A percentile compares a stretch with the other conserved stretches of the same genome.
Evolutionary conservation across 306 rosid species (phyloP).

Genomic region (Rosa lucieae): DNA sequence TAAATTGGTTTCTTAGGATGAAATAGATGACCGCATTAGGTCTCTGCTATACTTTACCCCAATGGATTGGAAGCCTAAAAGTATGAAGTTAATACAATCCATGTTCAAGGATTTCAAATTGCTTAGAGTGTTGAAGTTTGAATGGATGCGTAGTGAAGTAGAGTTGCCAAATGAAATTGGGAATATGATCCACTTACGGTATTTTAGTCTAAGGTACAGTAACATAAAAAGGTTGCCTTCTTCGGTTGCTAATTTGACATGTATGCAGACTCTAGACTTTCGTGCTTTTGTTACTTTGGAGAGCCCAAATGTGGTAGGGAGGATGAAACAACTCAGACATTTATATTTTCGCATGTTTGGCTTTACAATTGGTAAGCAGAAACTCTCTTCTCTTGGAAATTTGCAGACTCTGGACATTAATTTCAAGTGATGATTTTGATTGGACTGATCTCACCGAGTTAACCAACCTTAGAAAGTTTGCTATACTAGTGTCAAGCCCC

Average conservation of each 20-base stretch:
- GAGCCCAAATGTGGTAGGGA: constrained; percentile 30
- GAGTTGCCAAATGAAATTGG: constrained; percentile 37
- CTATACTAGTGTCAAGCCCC: background rate
- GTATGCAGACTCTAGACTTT: constrained; percentile 41
- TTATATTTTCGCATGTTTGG: constrained; percentile 38
- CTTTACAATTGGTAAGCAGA: constrained; percentile 12
- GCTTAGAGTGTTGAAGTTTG: constrained; percentile 50
- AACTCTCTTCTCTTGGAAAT: constrained; percentile 27
- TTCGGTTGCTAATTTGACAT: constrained; percentile 42
- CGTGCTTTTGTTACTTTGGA: background rate
- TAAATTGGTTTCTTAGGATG: background rate
- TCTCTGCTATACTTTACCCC: constrained; percentile 31
- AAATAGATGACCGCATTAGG: constrained; percentile 26
- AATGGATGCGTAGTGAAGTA: constrained; percentile 30
- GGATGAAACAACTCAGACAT: constrained; percentile 47
- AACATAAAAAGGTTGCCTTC: constrained; percentile 28
- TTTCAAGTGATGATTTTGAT: constrained; percentile 37
- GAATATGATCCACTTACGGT: constrained; percentile 22
- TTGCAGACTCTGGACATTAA: constrained; percentile 41
- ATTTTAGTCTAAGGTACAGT: constrained; percentile 35
- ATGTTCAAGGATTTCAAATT: constrained; percentile 27
- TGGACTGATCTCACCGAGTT: constrained; percentile 31
- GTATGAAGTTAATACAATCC: background rate
- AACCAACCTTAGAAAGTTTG: constrained; percentile 43
- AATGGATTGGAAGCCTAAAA: background rate